Evolutionary conservation across 352 stramenopile genomes (phyloP).

Genomic region (Pseudoperonospora humuli): DNA sequence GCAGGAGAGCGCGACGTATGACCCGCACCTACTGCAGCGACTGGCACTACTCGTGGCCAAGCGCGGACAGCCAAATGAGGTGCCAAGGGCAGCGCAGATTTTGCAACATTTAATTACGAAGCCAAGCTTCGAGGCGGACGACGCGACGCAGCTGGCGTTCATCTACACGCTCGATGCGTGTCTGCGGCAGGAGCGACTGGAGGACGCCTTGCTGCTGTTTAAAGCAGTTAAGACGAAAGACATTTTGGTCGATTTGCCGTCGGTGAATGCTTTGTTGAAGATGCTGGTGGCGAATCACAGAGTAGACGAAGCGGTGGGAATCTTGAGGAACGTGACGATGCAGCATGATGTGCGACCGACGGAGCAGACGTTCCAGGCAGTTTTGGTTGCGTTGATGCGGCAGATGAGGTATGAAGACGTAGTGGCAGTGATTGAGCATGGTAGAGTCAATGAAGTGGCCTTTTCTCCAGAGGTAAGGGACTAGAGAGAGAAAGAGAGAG

Average conservation of each 20-base stretch:
- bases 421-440: slow-evolving; percentile 43
- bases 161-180: slow-evolving; percentile 67
- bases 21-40: slow-evolving; percentile 35
- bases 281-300: slow-evolving; percentile 32
- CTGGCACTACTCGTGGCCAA: slow-evolving; percentile 62
- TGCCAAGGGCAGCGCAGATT: slow-evolving; percentile 29
- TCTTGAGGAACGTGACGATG: slow-evolving; percentile 30
- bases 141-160: slow-evolving; percentile 52
- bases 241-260: slow-evolving; percentile 49
- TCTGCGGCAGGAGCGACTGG: slow-evolving; percentile 35
- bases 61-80: slow-evolving; percentile 22
- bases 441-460: slow-evolving; percentile 31
- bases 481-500: background rate
- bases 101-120: slow-evolving; percentile 14
- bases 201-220: slow-evolving; percentile 46
- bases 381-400: slow-evolving; percentile 43
- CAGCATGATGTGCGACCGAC: slow-evolving; percentile 45
- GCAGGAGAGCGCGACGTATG: slow-evolving; percentile 8
- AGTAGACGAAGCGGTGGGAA: slow-evolving; percentile 34
- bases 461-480: slow-evolving; percentile 45
- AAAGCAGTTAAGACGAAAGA: slow-evolving; percentile 34
- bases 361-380: slow-evolving; percentile 39
- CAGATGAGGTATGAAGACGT: slow-evolving; percentile 41
- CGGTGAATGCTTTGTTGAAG: slow-evolving; percentile 37
- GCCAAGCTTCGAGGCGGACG: slow-evolving; percentile 38